Evolutionary conservation across 805 yeast species (phyloP).

Genomic region (Wickerhamiella occidentalis): DNA sequence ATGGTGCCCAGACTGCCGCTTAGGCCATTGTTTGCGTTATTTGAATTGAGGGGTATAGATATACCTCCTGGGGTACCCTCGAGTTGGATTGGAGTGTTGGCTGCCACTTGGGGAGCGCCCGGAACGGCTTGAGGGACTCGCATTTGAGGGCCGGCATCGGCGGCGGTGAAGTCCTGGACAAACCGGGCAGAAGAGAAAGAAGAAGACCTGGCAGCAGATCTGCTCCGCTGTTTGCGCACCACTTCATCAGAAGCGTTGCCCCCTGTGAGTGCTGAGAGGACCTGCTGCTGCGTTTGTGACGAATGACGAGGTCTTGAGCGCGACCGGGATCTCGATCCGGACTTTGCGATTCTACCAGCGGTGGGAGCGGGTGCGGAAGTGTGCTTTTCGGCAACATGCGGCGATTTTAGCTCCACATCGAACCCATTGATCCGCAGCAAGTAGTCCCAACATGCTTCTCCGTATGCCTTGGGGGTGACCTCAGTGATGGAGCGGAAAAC

Average conservation of each 20-base stretch:
- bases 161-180: background rate
- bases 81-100: background rate
- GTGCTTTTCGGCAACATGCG: background rate
- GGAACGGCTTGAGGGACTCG: background rate
- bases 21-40: background rate
- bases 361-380: conserved; percentile 5
- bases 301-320: conserved; percentile 15
- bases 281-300: conserved; percentile 13
- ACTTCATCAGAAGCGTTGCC: background rate
- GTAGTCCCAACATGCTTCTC: conserved; percentile 55
- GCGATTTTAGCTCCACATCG: conserved; percentile 18
- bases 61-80: background rate
- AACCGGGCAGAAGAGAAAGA: conserved; percentile 4
- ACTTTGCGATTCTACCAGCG: conserved; percentile 13
- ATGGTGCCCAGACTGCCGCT: background rate
- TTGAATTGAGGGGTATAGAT: background rate
- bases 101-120: background rate
- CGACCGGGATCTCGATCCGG: conserved; percentile 7
- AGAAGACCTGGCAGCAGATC: conserved; percentile 3
- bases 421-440: conserved; percentile 21
- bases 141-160: background rate
- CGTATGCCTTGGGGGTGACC: conserved; percentile 77
- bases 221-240: conserved; percentile 2
- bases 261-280: conserved; percentile 1
- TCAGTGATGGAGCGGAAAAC: conserved; percentile 81